These are phyloP conservation scores for Hypholoma fasciculare DNA, from an alignment of 768 basidiomycete genomes.

Conservation along the genomic window DNA sequence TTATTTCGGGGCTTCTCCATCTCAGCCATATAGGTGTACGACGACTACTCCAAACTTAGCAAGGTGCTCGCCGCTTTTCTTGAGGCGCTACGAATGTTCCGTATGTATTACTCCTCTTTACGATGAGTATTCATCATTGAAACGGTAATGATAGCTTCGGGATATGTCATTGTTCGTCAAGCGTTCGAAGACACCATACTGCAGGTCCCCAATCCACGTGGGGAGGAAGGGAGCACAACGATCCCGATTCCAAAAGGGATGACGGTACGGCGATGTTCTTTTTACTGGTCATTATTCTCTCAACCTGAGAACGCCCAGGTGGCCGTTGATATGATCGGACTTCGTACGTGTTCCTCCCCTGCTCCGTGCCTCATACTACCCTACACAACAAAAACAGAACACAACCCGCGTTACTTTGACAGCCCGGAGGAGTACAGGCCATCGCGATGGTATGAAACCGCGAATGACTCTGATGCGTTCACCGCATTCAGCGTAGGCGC, in stretches of 20 bases:
- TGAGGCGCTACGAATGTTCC: conserved; percentile 45
- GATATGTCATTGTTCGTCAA: conserved; percentile 39
- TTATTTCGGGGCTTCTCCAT: not conserved
- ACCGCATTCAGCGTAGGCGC: conserved; percentile 48
- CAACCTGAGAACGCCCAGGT: conserved; percentile 24
- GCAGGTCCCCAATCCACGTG: conserved; percentile 38
- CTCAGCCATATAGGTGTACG: conserved; percentile 27
- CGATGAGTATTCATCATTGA: no score
- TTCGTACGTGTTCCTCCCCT: conserved; percentile 35
- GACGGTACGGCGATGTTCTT: conserved; percentile 22
- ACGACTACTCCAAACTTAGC: conserved; percentile 40
- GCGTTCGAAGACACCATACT: conserved; percentile 43
- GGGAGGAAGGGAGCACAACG: conserved; percentile 35
- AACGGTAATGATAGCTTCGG: conserved; percentile 34
- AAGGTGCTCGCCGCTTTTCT: conserved; percentile 44
- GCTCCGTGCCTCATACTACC: not conserved
- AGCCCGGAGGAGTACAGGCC: conserved; percentile 49
- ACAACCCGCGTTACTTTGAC: conserved; percentile 50
- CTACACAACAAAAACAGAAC: conserved; percentile 31
- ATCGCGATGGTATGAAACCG: conserved; percentile 47
- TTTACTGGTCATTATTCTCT: not conserved
- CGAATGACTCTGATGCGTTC: conserved; percentile 42
- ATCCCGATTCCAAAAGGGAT: conserved; percentile 41
- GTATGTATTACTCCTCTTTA: conserved; percentile 26
- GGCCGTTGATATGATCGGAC: conserved; percentile 48